Base-by-base conservation (phyloP, 345 rosid species). In the Eucalyptus urophylla region DNA sequence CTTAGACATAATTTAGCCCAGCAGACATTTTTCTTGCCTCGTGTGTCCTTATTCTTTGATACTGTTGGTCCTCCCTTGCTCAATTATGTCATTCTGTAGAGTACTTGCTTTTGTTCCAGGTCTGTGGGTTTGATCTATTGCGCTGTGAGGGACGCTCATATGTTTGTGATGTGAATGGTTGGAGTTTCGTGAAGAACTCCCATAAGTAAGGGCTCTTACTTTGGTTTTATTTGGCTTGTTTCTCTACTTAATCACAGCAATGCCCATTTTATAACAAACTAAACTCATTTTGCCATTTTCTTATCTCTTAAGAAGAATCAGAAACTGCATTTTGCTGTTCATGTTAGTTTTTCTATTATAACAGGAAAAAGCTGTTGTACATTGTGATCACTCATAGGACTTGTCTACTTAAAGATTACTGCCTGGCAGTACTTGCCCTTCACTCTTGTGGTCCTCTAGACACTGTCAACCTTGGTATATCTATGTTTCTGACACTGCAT, bases 171-270 rank as follows among this genome's bases (percentile, higher is more conserved):
- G 99, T 98, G 88, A 98, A 98, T 93, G 99, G 99, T 87, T 98
- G 99, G 99, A 98, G 99, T 94, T 98, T 97, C 91, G 99, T 98
- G 92, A 98, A 98, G 94, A 98, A 98, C 93, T 98, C 99, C 45
- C 92, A 98, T 91, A 97, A 98, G 99, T 98, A 93, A 95, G 94
- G 89, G 83, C 83, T 37, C 91, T 89, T 53, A 29, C 40, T 87
- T 44, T 80, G 45, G 33, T 80, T 87, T 76, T 76, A 37, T 76
- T 76, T 37, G 14, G 83, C 83, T 76, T 21, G 83, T 37, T 76
- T 76, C 83, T 76, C 47, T 76, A 76, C 83, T 76, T 76, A 37
- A 76, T 76, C 83, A 19, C 83, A 76, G 21, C 25, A 21, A 76
- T 76, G 83, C 47, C 83, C 47, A 37, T 72, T 37, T 76, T 76